phyloP scores from a whole-genome alignment of 148 eudicot genomes.

The Pharnaceum exiguum region DNA sequence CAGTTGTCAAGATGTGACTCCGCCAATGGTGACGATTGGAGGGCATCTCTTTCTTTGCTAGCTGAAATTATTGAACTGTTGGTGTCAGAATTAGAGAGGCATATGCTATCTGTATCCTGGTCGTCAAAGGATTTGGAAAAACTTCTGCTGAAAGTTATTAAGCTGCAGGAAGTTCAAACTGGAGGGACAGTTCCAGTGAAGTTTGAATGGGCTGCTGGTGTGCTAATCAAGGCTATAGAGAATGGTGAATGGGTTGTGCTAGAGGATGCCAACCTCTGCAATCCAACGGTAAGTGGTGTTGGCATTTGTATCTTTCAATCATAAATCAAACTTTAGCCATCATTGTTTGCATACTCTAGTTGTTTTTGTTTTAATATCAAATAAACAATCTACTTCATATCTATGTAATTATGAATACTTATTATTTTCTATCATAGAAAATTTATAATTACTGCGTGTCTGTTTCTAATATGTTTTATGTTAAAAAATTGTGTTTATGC shows the following conservation, averaged over 20 bases:
- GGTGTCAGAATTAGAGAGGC: slow-evolving; percentile 28
- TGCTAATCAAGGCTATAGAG: slow-evolving; percentile 75
- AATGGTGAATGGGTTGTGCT: slow-evolving; percentile 97
- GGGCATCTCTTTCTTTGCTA: slow-evolving; percentile 40
- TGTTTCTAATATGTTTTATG: not conserved
- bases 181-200: slow-evolving; percentile 45
- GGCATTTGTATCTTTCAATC: not conserved
- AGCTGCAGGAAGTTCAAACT: slow-evolving; percentile 46
- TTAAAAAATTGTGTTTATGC: too few relatives aligned
- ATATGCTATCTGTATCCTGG: slow-evolving; percentile 50
- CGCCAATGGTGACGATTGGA: slow-evolving; percentile 42
- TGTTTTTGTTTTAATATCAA: too few relatives aligned
- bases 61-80: slow-evolving; percentile 58
- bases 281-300: slow-evolving; percentile 66
- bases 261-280: slow-evolving; percentile 96
- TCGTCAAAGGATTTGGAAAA: slow-evolving; percentile 48
- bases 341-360: not conserved
- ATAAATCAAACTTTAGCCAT: not conserved
- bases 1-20: slow-evolving; percentile 34
- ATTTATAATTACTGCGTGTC: not conserved
- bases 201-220: slow-evolving; percentile 94
- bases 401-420: not conserved
- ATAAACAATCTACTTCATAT: too few relatives aligned
- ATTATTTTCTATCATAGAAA: slow-evolving; percentile 6
- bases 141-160: slow-evolving; percentile 34